Base-by-base conservation (phyloP, 2,329 filamentous ascomycete genomes). In the Xylaria sp. region DNA sequence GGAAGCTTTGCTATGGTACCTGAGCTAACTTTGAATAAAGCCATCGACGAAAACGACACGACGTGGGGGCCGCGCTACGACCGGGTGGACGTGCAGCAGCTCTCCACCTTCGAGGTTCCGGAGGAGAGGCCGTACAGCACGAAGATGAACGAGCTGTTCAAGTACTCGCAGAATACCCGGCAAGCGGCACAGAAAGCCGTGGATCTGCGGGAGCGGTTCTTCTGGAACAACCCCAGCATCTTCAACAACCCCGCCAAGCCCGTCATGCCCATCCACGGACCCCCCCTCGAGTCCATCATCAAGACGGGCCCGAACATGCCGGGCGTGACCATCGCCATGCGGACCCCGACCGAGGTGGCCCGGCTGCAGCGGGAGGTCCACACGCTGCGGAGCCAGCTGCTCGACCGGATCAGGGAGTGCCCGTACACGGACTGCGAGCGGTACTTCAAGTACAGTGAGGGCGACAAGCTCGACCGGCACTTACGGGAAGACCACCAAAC, bases 271-370 rank as follows among this genome's bases (percentile, higher is more conserved):
- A 63, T 72, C 45, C 65, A 72, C 29, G 72, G 66, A 4, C 68
- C 68, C 20, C 65, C 63, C 26, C 37, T 68, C 1, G 76, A 80
- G 53, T 59, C 60, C 1, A 58, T 79, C 17, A 64, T 78, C 42
- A 65, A 65, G 9, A 72, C 67, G 0, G 64, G 68, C 1, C 59
- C 61, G 17, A 66, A 64, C 24, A 60, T 75, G 21, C 75, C 76
- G 1, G 68, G 70, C 42, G 61, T 75, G 16, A 70, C 69, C 16
- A 68, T 71, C 20, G 71, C 66, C 1, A 64, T 77, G 16, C 61
- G 77, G 49, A 80, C 77, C 0, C 70, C 72, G 0, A 73, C 69
- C 0, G 76, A 79, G 56, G 67, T 74, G 45, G 68, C 64, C 2
- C 60, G 66, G 4, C 63, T 78, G 1, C 72, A 77, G 45, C 62